Evolutionary conservation across 371 early-diverging fungal species (phyloP).

Genomic region (Coemansia sp.): DNA sequence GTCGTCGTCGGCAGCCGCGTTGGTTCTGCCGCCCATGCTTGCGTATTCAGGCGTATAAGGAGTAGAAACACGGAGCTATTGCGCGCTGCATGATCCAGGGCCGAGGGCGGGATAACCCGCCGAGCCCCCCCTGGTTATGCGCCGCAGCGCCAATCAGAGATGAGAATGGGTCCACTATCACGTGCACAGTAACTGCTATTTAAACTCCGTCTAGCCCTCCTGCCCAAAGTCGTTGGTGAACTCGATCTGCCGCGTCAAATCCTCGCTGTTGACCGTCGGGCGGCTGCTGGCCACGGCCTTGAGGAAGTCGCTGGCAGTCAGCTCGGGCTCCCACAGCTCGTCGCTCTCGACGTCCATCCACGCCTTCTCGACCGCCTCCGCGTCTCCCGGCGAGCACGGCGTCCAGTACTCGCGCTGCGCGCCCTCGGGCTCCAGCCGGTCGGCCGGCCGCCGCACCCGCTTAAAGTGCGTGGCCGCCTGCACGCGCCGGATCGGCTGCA

Average conservation of each 20-base stretch:
- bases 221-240: constrained; percentile 92
- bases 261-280: constrained; percentile 84
- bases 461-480: constrained; percentile 96
- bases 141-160: constrained; percentile 39
- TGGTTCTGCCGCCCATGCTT: constrained; percentile 82
- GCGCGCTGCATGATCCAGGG: constrained; percentile 87
- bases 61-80: constrained; percentile 79
- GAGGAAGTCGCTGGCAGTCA: constrained; percentile 82
- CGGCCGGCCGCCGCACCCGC: constrained; percentile 60
- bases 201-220: constrained; percentile 54
- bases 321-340: constrained; percentile 87
- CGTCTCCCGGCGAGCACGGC: constrained; percentile 95
- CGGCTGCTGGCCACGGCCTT: constrained; percentile 75
- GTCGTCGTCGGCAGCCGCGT: constrained; percentile 71
- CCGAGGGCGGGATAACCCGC: constrained; percentile 43
- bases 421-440: constrained; percentile 53
- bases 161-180: not conserved
- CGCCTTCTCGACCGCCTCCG: constrained; percentile 81
- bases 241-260: constrained; percentile 77
- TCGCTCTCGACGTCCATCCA: constrained; percentile 87
- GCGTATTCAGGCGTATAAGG: constrained; percentile 56
- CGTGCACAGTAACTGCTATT: not conserved
- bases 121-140: not conserved
- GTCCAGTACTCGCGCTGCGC: constrained; percentile 63
- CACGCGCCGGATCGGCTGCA: constrained; percentile 96